Conservation (phyloP, 805 yeast species). For the Yamadazyma sp. region DNA sequence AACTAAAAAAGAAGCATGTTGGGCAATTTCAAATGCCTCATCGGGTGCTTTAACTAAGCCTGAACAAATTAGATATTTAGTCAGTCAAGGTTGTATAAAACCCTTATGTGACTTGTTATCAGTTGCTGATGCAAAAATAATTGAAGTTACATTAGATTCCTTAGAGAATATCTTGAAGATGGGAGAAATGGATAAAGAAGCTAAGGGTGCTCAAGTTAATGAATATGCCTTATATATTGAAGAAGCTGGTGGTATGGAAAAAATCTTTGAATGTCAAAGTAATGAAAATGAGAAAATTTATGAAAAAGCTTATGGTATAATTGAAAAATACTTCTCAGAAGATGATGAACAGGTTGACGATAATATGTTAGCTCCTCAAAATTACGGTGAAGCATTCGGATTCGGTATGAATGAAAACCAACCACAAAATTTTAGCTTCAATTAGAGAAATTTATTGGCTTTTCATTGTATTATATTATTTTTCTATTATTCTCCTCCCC, state of each 20-base stretch:
- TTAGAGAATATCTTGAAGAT: constrained; percentile 89
- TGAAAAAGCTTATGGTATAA: constrained; percentile 83
- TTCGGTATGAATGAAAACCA: constrained; percentile 72
- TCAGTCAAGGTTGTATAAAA: constrained; percentile 92
- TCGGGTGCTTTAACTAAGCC: constrained; percentile 92
- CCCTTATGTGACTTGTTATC: constrained; percentile 91
- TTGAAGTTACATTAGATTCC: constrained; percentile 94
- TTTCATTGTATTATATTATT: too few species aligned
- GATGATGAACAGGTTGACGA: constrained; percentile 69
- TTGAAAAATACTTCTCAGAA: constrained; percentile 86
- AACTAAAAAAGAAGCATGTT: constrained; percentile 97
- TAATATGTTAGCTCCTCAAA: constrained; percentile 68
- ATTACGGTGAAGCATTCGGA: constrained; percentile 80
- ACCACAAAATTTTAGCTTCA: constrained; percentile 53
- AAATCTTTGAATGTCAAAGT: constrained; percentile 87
- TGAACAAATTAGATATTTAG: constrained; percentile 90
- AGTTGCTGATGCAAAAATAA: constrained; percentile 85
- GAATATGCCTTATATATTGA: constrained; percentile 90
- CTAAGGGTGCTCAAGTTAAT: constrained; percentile 64
- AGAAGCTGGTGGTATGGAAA: constrained; percentile 98
- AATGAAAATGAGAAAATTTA: constrained; percentile 91
- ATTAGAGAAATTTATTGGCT: too few species aligned
- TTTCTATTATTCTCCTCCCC: too few species aligned
- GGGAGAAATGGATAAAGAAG: constrained; percentile 90
- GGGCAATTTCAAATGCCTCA: constrained; percentile 98